Evolutionary conservation across 202 grass and related monocot genomes (phyloP).

Genomic region (Brachypodium distachyon): DNA sequence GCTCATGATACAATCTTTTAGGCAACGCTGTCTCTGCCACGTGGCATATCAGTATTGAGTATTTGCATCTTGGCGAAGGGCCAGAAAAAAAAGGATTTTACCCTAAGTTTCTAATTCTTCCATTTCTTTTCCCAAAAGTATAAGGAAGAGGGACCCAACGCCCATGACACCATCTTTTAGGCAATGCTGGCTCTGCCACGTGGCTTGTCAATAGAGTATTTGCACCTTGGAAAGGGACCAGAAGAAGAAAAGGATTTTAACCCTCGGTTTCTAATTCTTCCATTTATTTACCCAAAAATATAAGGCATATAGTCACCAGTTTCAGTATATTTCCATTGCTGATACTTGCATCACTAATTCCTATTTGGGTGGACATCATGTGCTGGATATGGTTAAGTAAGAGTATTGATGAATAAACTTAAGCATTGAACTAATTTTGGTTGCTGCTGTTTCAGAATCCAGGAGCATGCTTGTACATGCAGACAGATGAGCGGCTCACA

Average conservation of each 20-base stretch:
- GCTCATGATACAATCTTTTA: too few species aligned
- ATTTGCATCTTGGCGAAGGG: too few species aligned
- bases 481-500: constrained; percentile 69
- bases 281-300: not conserved
- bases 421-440: not conserved
- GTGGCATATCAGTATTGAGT: too few species aligned
- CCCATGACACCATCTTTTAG: not conserved
- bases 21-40: too few species aligned
- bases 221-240: not conserved
- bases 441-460: constrained; percentile 66
- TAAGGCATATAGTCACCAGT: not conserved
- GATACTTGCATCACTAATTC: not conserved
- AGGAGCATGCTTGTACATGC: constrained; percentile 81
- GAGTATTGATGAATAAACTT: not conserved
- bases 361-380: too few species aligned
- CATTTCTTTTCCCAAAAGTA: too few species aligned
- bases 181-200: not conserved
- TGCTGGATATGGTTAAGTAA: not conserved
- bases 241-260: not conserved
- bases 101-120: too few species aligned
- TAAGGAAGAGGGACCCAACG: not conserved
- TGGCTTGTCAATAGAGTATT: not conserved
- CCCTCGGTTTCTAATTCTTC: not conserved
- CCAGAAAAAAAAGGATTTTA: too few species aligned
- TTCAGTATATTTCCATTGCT: not conserved